Conservation (phyloP, 2,329 filamentous ascomycete genomes). For the Diaporthe batatas region DNA sequence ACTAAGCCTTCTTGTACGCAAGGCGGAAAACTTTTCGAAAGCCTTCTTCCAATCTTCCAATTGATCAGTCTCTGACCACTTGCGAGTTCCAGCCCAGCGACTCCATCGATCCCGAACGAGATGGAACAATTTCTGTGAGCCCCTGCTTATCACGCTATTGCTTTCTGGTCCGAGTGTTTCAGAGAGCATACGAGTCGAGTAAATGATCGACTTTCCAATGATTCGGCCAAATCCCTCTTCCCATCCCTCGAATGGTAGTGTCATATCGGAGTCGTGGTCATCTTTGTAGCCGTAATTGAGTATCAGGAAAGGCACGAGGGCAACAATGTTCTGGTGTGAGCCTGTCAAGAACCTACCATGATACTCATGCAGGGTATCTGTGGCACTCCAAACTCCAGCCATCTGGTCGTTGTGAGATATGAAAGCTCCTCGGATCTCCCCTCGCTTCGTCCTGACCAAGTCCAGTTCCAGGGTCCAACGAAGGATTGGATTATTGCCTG, state of each 20-base stretch:
- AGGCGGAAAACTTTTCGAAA: not conserved
- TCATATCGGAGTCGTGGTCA: not conserved
- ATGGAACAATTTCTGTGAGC: not conserved
- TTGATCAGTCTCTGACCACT: not conserved
- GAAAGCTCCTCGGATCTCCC: not conserved
- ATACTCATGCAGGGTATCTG: not conserved
- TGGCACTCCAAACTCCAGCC: not conserved
- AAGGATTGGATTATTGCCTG: not conserved
- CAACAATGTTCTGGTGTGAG: not conserved
- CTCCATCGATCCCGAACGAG: not conserved
- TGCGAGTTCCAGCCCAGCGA: not conserved
- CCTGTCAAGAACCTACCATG: not conserved
- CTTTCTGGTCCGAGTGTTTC: not conserved
- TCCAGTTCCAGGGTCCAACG: constrained; percentile 16
- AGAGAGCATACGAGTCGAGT: not conserved
- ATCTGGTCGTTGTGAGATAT: not conserved
- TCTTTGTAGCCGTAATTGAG: not conserved
- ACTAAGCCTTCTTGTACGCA: not conserved
- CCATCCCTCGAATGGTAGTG: not conserved
- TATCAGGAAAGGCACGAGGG: not conserved
- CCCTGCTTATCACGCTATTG: not conserved
- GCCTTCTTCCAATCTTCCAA: not conserved
- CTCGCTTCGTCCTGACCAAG: not conserved
- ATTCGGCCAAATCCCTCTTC: not conserved
- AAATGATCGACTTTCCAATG: not conserved